These are phyloP conservation scores for Babesia ovis DNA, from an alignment of 169 alveolate genomes.

Conservation along the genomic window DNA sequence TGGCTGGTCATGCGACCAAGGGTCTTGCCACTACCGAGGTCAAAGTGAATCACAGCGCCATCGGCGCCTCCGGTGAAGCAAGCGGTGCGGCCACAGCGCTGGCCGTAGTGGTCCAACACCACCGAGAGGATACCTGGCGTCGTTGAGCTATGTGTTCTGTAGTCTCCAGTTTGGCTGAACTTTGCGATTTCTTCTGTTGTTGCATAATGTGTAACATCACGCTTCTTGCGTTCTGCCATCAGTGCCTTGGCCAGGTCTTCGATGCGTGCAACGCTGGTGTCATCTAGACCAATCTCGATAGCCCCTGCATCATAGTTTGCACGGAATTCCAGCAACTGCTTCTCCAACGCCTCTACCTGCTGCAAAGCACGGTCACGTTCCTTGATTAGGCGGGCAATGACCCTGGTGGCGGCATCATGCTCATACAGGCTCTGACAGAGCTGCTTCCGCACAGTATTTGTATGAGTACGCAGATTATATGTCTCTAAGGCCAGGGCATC, in stretches of 20 bases:
- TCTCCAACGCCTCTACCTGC: slow-evolving; percentile 80
- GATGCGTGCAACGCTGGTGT: slow-evolving; percentile 61
- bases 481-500: slow-evolving; percentile 93
- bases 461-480: slow-evolving; percentile 85
- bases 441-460: slow-evolving; percentile 88
- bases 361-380: slow-evolving; percentile 92
- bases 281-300: slow-evolving; percentile 72
- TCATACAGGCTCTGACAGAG: slow-evolving; percentile 94
- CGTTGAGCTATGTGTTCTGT: slow-evolving; percentile 71
- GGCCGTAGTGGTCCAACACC: slow-evolving; percentile 48
- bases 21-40: slow-evolving; percentile 63
- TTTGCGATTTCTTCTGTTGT: slow-evolving; percentile 50
- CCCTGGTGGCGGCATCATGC: slow-evolving; percentile 98
- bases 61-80: slow-evolving; percentile 84
- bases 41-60: slow-evolving; percentile 76
- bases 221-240: slow-evolving; percentile 74
- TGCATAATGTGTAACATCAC: slow-evolving; percentile 55
- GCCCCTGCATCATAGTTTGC: slow-evolving; percentile 66
- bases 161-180: slow-evolving; percentile 64
- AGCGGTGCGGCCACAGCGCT: slow-evolving; percentile 37
- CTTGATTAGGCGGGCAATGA: slow-evolving; percentile 91
- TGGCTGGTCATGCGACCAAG: slow-evolving; percentile 69
- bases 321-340: slow-evolving; percentile 75
- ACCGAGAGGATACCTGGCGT: slow-evolving; percentile 74
- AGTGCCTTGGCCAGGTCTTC: slow-evolving; percentile 72